phyloP scores from a whole-genome alignment of 2,329 filamentous ascomycete species.

The Neonectria ditissima region DNA sequence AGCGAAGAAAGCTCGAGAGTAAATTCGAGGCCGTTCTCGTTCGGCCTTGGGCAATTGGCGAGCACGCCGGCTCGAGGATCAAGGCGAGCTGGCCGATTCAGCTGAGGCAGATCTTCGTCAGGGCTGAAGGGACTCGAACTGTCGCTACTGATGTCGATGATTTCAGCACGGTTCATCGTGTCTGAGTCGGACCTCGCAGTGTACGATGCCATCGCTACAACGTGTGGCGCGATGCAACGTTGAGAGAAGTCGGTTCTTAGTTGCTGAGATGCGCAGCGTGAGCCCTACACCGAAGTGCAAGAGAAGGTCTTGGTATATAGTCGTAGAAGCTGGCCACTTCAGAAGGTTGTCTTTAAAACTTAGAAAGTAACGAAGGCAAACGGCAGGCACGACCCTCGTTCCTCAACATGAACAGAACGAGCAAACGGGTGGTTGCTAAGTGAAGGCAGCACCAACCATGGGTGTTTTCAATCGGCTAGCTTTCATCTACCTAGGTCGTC shows the following conservation, averaged over 20 bases:
- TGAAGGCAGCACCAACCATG: not conserved
- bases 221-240: not conserved
- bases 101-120: not conserved
- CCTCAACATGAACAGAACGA: not conserved
- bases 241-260: not conserved
- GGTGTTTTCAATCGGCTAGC: not conserved
- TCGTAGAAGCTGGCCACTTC: not conserved
- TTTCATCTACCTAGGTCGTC: not conserved
- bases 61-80: not conserved
- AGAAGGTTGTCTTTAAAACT: not conserved
- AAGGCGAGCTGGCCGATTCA: not conserved
- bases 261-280: not conserved
- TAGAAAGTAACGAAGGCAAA: not conserved
- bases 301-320: not conserved
- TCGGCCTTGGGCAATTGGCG: not conserved
- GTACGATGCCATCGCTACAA: not conserved
- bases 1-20: constrained; percentile 30
- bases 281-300: not conserved
- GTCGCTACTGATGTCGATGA: not conserved
- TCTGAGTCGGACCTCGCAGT: not conserved
- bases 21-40: not conserved
- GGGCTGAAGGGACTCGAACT: not conserved
- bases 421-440: not conserved
- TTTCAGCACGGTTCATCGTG: not conserved
- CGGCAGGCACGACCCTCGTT: constrained; percentile 1